Base-by-base conservation (phyloP, 2,329 filamentous ascomycete species). In the Colletotrichum navitas region DNA sequence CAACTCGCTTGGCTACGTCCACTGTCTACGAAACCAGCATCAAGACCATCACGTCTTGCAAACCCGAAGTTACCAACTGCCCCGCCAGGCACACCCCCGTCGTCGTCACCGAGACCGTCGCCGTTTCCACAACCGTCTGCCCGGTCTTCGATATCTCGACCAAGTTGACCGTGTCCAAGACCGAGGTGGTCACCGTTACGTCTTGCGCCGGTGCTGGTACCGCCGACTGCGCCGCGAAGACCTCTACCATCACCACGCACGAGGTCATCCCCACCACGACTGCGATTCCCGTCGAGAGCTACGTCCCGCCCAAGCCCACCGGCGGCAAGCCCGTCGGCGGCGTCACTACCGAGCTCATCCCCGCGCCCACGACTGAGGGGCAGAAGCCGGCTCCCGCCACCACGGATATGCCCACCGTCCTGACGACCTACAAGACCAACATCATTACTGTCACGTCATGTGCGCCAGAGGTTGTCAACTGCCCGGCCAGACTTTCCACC, bases 381-480 rank as follows among this genome's bases (percentile, higher is more conserved):
- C 26, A 68, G 59, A 66, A 68, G 54, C 68, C 62, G n/a, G 76
- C 88, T 73, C 54, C 61, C 56, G 59, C 75, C 68, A 76, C 75
- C 34, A 82, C 80, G 32, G 58, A 34, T 36, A 65, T 60, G 63
- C 70, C 65, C 2, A 81, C 81, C 26, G 77, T 84, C 63, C 83
- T 79, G 76, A 80, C 79, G 59, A 84, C 81, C 21, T 74, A 66
- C 58, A 74, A 71, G 58, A 66, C 74, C 21, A 74, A 74, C 71
- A 66, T 73, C 51, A 51, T 64, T 45, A 90, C 88, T 74, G 83
- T 89, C 79, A 89, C 85, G 76, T 86, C 85, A 54, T 90, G 88
- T 79, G 85, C 83, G 54, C 81, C 87, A n/a, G 76, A 76, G 18
- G 79, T 83, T 1, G 77, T 75, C 49, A 76, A 81, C 79, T 84